Evolutionary conservation across 306 rosid species (phyloP).

Genomic region (Quercus parvula): DNA sequence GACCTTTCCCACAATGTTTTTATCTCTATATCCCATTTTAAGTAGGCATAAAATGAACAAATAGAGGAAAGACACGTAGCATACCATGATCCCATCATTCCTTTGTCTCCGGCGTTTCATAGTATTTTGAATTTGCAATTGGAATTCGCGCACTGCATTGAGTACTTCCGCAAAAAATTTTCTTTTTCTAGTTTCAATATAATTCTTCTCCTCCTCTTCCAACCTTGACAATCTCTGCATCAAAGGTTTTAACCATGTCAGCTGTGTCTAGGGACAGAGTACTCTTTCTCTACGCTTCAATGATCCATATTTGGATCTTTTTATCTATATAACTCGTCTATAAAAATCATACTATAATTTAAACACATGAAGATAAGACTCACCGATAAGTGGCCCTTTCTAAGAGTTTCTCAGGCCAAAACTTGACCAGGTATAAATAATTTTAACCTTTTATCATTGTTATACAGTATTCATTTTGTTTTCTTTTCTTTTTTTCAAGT

Average conservation of each 20-base stretch:
- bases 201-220: constrained; percentile 86
- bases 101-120: constrained; percentile 90
- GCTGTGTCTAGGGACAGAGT: constrained; percentile 14
- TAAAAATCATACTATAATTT: background rate
- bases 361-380: background rate
- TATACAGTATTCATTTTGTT: background rate
- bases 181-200: constrained; percentile 81
- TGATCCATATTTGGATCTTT: background rate
- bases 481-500: background rate
- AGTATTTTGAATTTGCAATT: constrained; percentile 89
- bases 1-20: background rate
- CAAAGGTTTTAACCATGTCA: constrained; percentile 26
- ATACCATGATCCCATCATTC: constrained; percentile 82
- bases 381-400: background rate
- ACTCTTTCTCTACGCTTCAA: constrained; percentile 3
- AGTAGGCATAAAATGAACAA: constrained; percentile 10
- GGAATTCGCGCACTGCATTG: constrained; percentile 93
- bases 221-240: constrained; percentile 90
- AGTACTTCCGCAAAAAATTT: constrained; percentile 86
- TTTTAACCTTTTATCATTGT: background rate
- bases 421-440: background rate
- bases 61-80: constrained; percentile 12
- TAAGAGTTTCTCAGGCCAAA: background rate
- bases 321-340: background rate
- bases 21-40: constrained; percentile 4